Base-by-base conservation (phyloP, 78 protist species). In the Tieghemostelium lacteum region DNA sequence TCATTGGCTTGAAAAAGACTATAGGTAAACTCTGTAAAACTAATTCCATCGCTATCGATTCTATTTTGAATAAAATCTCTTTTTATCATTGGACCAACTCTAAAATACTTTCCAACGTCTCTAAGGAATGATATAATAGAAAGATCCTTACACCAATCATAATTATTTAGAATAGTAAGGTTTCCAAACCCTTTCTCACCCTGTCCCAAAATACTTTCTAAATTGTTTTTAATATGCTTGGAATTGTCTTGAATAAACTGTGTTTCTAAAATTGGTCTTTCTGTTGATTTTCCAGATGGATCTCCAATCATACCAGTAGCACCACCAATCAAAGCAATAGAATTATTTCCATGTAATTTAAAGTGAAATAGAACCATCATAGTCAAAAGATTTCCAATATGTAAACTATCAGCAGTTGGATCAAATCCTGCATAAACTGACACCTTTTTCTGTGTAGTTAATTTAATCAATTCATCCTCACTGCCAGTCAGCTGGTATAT, bases 301-400 rank as follows among this genome's bases (percentile, higher is more conserved):
- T 96, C 98, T 52, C 98, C 98, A 49, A 96, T 87, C 16, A 63
- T 39, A 3, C 95, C 98, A 4, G 98, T 96, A 14, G 97, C 97
- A 2, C 98, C 98, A 54, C 98, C 98, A 20, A 96, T 63, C 54
- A 92, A 29, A 16, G 91, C 91, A 33, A 83, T 70, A 33, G 91
- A 78, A 8, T 83, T 83, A 34, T 73, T 67, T 26, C 91, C 91
- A 69, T 60, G 61, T 31, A 52, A 33, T 31, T 73, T 64, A 55
- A 76, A 94, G 49, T 83, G 96, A 39, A 62, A n/a, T 50, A 97
- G 73, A 2, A 86, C 91, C 92, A 93, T 74, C 28, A 97, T 39
- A 26, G 75, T 37, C 26, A 93, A 62, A 34, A 97, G 87, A 62
- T 92, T 92, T 36, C 98, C 98, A 40, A 96, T 75, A 76, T 97